Percentiles rank a stretch among this genome's conserved stretches.
These are phyloP conservation scores for Pilaira anomala DNA, from an alignment of 192 early-diverging fungal genomes.

Conservation along the genomic window DNA sequence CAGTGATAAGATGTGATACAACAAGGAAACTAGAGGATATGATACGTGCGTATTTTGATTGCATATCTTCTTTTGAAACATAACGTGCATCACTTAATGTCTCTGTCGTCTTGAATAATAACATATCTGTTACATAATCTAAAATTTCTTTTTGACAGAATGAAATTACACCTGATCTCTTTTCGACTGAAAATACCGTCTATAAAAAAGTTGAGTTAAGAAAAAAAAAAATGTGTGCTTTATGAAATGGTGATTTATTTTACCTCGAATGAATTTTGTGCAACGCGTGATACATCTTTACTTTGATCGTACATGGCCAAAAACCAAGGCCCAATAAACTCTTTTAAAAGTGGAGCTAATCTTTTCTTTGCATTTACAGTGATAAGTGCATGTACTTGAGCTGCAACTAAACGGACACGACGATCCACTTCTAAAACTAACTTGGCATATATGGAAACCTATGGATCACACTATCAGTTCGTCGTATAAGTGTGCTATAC, in stretches of 20 bases:
- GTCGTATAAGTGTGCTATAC: slow-evolving; percentile 17
- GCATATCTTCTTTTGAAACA: slow-evolving; percentile 73
- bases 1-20: slow-evolving; percentile 52
- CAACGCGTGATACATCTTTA: slow-evolving; percentile 68
- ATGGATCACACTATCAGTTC: slow-evolving; percentile 31
- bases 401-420: slow-evolving; percentile 70
- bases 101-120: slow-evolving; percentile 76
- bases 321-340: slow-evolving; percentile 83
- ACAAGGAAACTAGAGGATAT: slow-evolving; percentile 60
- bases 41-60: slow-evolving; percentile 63
- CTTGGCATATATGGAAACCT: slow-evolving; percentile 65
- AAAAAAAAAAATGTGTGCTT: not conserved
- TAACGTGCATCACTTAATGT: slow-evolving; percentile 80
- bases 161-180: slow-evolving; percentile 67
- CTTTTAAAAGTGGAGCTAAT: slow-evolving; percentile 78
- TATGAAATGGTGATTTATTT: not conserved
- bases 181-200: slow-evolving; percentile 77
- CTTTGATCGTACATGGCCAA: slow-evolving; percentile 77
- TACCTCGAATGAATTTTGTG: slow-evolving; percentile 68
- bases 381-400: slow-evolving; percentile 64
- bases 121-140: slow-evolving; percentile 60
- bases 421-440: slow-evolving; percentile 77
- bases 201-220: slow-evolving; percentile 34
- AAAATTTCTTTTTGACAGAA: slow-evolving; percentile 79
- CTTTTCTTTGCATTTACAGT: slow-evolving; percentile 66